Evolutionary conservation across 2,329 filamentous ascomycete species (phyloP).

Genomic region (Mollisiaceae sp.): DNA sequence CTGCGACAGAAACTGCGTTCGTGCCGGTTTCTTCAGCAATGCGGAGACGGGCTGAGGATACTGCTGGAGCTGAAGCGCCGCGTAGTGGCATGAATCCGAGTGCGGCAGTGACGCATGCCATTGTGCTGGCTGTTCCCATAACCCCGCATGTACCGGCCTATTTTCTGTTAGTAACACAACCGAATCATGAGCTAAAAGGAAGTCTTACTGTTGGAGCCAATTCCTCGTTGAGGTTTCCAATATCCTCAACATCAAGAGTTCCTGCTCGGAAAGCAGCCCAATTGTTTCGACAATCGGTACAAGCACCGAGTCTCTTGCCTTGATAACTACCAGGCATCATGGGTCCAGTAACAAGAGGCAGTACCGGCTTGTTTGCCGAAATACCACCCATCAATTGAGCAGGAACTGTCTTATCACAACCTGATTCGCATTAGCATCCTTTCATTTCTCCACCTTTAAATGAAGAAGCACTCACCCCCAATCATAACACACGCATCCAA

Average conservation of each 20-base stretch:
- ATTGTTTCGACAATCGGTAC: constrained; percentile 75
- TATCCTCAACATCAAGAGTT: constrained; percentile 73
- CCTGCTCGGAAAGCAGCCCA: constrained; percentile 74
- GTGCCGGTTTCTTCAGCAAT: constrained; percentile 60
- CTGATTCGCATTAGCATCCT: constrained; percentile 44
- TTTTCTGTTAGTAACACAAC: neutral
- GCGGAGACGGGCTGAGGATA: constrained; percentile 52
- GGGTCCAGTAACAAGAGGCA: constrained; percentile 72
- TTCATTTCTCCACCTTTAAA: constrained; percentile 2
- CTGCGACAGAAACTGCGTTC: constrained; percentile 51
- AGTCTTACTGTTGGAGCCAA: constrained; percentile 67
- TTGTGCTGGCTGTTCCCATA: constrained; percentile 62
- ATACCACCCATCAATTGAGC: constrained; percentile 79
- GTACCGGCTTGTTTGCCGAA: constrained; percentile 73
- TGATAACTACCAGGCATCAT: constrained; percentile 76
- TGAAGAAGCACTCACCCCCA: constrained; percentile 54
- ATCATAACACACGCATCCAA: constrained; percentile 71
- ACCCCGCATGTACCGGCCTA: constrained; percentile 57
- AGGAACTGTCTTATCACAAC: constrained; percentile 76
- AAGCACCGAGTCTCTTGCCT: constrained; percentile 70
- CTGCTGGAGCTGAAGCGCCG: constrained; percentile 58
- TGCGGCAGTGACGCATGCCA: constrained; percentile 58
- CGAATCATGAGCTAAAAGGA: neutral
- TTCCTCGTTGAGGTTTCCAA: constrained; percentile 72
- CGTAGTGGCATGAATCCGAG: constrained; percentile 58